A percentile compares a stretch with the other conserved stretches of the same genome.
These are phyloP conservation scores for Apiospora arundinis DNA, from an alignment of 2,329 filamentous ascomycete species.

Conservation along the genomic window DNA sequence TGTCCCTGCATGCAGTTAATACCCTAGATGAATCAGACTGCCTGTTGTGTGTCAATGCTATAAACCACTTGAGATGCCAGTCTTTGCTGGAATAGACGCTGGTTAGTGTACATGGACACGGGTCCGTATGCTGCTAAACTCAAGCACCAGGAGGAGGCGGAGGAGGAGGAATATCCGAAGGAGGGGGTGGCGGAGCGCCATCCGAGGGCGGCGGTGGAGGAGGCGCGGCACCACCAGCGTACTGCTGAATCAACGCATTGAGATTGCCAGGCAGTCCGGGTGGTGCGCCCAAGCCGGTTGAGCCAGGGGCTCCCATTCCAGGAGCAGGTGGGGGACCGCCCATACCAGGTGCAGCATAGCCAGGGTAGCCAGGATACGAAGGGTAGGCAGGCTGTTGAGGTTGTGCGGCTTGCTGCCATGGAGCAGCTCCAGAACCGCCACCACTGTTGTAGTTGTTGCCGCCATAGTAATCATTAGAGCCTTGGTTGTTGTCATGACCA, in stretches of 20 bases:
- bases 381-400: conserved; percentile 59
- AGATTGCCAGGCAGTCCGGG: conserved; percentile 63
- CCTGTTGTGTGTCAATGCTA: conserved; percentile 13
- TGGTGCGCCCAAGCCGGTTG: conserved; percentile 57
- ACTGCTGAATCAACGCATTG: conserved; percentile 72
- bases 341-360: conserved; percentile 60
- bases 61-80: not conserved
- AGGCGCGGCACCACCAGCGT: conserved; percentile 55
- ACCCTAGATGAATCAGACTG: conserved; percentile 14
- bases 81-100: not conserved
- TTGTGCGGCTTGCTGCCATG: conserved; percentile 66
- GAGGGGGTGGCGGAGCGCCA: conserved; percentile 65
- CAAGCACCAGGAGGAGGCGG: conserved; percentile 66
- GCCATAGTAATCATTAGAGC: conserved; percentile 55
- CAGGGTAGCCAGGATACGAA: conserved; percentile 54
- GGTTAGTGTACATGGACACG: conserved; percentile 6
- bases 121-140: conserved; percentile 26
- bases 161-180: conserved; percentile 63
- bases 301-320: conserved; percentile 48
- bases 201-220: conserved; percentile 68
- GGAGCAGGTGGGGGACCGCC: conserved; percentile 60
- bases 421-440: conserved; percentile 48
- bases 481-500: conserved; percentile 24
- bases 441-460: conserved; percentile 44
- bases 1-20: conserved; percentile 18